Evolutionary conservation across 1,284 basidiomycete genomes (phyloP).

Genomic region (Tylopilus sp.): DNA sequence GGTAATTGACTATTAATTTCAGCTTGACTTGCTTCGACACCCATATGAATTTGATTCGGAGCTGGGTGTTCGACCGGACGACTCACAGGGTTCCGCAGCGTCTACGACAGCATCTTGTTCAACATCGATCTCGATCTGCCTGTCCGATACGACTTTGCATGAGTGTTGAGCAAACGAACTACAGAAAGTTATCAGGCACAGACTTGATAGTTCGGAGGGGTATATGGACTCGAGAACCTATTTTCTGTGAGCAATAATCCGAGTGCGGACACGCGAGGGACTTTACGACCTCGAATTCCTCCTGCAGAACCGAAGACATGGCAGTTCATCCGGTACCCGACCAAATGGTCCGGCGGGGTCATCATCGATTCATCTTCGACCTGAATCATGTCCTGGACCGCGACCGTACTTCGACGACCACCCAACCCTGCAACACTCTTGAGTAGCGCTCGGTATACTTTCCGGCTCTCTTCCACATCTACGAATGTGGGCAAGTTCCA

Average conservation of each 20-base stretch:
- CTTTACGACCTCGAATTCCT: conserved; percentile 81
- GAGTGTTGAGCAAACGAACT: conserved; percentile 45
- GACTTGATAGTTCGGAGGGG: conserved; percentile 89
- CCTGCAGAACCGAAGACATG: conserved; percentile 65
- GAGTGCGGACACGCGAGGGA: conserved; percentile 5
- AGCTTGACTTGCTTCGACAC: conserved; percentile 63
- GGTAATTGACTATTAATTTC: conserved; percentile 67
- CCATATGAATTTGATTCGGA: conserved; percentile 19
- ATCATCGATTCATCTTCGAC: conserved; percentile 13
- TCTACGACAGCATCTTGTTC: conserved; percentile 81
- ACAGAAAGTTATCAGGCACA: conserved; percentile 39
- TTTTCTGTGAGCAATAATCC: conserved; percentile 12
- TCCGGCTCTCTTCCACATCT: conserved; percentile 5
- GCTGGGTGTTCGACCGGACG: conserved; percentile 7
- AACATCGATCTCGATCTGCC: conserved; percentile 78
- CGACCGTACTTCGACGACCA: conserved; percentile 14
- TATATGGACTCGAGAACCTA: conserved; percentile 96
- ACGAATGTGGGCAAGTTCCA: conserved; percentile 4
- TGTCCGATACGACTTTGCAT: conserved; percentile 78
- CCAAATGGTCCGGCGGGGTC: conserved; percentile 20
- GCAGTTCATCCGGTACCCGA: conserved; percentile 28
- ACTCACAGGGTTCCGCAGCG: conserved; percentile 57
- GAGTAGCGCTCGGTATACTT: conserved; percentile 10
- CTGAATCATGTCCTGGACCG: conserved; percentile 24
- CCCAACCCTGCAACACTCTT: background rate